phyloP scores from a whole-genome alignment of 495 filamentous ascomycete genomes.

The Tuber microsphaerosporum region DNA sequence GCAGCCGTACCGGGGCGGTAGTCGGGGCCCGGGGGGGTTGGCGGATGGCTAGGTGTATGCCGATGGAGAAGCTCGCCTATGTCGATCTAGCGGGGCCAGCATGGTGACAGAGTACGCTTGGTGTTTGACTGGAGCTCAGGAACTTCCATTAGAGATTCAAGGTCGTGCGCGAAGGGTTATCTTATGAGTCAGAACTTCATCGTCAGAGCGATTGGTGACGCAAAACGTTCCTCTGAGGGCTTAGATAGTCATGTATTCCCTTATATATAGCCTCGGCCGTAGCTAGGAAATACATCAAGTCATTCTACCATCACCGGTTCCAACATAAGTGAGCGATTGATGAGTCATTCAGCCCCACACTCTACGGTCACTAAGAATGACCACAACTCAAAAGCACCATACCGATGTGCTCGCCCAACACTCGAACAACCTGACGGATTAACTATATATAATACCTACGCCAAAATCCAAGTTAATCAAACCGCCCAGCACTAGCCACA shows the following conservation, averaged over 20 bases:
- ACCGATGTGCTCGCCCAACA: not conserved
- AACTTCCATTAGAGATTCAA: not conserved
- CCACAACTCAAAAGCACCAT: not conserved
- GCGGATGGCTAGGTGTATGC: not conserved
- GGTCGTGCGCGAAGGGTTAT: not conserved
- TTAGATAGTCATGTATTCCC: no score
- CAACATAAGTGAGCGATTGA: no score
- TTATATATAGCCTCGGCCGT: no score
- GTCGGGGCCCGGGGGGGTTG: no score
- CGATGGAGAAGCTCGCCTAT: not conserved
- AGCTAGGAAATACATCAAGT: no score
- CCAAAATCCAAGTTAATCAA: not conserved
- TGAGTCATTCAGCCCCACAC: not conserved
- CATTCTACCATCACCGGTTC: no score
- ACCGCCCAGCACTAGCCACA: not conserved
- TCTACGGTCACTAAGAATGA: not conserved
- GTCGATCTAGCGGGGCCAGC: not conserved
- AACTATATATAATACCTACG: not conserved
- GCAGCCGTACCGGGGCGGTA: no score
- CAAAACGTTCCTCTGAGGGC: not conserved
- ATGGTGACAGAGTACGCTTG: not conserved
- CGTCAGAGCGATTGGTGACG: not conserved
- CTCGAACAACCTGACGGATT: not conserved
- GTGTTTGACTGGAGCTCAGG: not conserved
- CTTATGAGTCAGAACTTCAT: not conserved